A percentile compares a stretch with the other conserved stretches of the same genome.
Conservation (phyloP, 202 grass and related monocot genomes). For the Setaria viridis region DNA sequence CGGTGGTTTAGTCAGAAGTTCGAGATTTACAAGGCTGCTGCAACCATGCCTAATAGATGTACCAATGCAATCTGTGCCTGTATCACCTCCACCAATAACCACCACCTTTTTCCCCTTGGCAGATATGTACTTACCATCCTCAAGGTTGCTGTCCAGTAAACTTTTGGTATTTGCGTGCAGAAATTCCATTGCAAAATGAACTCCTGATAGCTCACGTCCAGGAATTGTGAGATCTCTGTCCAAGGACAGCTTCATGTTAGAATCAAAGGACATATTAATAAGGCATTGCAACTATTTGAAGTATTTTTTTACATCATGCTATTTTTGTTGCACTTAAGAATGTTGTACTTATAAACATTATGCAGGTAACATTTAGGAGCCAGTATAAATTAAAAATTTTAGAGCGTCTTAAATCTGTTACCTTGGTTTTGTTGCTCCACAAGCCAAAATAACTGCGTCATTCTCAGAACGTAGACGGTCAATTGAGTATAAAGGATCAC, state of each 20-base stretch:
- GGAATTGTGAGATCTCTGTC: constrained; percentile 85
- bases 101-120: constrained; percentile 94
- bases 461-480: constrained; percentile 71
- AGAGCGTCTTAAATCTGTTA: constrained; percentile 35
- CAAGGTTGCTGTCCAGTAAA: constrained; percentile 93
- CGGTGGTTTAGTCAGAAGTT: constrained; percentile 85
- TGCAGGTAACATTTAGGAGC: background rate
- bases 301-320: background rate
- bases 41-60: constrained; percentile 98
- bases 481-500: constrained; percentile 76
- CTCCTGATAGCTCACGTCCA: constrained; percentile 82
- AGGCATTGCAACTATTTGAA: constrained; percentile 1
- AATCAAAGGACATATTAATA: constrained; percentile 2
- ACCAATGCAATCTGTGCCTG: constrained; percentile 95
- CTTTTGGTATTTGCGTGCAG: constrained; percentile 97
- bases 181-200: constrained; percentile 99
- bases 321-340: constrained; percentile 6
- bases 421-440: constrained; percentile 95
- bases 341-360: constrained; percentile 1
- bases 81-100: constrained; percentile 98
- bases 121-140: constrained; percentile 94
- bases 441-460: constrained; percentile 86
- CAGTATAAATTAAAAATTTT: constrained; percentile 12
- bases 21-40: constrained; percentile 78
- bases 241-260: constrained; percentile 40